Conservation (phyloP, 805 yeast genomes). For the Danielozyma ontarioensis region DNA sequence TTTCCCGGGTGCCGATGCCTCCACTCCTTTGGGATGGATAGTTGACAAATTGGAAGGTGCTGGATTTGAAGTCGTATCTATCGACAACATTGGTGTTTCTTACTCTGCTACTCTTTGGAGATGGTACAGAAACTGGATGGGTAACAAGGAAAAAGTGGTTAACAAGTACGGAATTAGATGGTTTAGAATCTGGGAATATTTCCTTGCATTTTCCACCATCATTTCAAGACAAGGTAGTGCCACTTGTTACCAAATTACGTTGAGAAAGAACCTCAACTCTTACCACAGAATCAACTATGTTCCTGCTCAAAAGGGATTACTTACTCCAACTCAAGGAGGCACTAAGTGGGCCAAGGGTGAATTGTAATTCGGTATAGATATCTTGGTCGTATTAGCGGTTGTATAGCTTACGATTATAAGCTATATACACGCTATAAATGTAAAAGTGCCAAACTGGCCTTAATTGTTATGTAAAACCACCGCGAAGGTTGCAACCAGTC, state of each 20-base stretch:
- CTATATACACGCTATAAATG: too few species aligned
- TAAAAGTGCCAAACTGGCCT: too few species aligned
- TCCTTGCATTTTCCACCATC: conserved; percentile 76
- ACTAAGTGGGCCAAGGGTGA: conserved; percentile 49
- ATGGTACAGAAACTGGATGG: conserved; percentile 94
- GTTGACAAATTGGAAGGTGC: conserved; percentile 70
- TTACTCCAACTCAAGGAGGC: conserved; percentile 52
- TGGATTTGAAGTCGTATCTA: conserved; percentile 78
- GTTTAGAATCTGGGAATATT: conserved; percentile 92
- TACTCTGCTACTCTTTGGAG: conserved; percentile 88
- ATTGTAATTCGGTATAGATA: too few species aligned
- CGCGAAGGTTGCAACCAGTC: too few species aligned
- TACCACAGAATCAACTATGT: conserved; percentile 79
- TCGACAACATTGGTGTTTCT: conserved; percentile 89
- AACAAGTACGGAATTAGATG: conserved; percentile 83
- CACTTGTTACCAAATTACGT: conserved; percentile 82
- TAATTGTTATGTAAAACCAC: too few species aligned
- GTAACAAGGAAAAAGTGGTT: conserved; percentile 69
- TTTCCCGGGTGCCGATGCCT: conserved; percentile 97
- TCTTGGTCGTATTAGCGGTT: too few species aligned
- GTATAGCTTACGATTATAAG: too few species aligned
- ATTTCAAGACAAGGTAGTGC: conserved; percentile 92
- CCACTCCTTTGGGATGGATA: conserved; percentile 87
- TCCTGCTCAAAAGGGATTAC: conserved; percentile 72
- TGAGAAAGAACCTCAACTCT: conserved; percentile 84